phyloP scores from a whole-genome alignment of 495 filamentous ascomycete species.

The Xylaria flabelliformis region DNA sequence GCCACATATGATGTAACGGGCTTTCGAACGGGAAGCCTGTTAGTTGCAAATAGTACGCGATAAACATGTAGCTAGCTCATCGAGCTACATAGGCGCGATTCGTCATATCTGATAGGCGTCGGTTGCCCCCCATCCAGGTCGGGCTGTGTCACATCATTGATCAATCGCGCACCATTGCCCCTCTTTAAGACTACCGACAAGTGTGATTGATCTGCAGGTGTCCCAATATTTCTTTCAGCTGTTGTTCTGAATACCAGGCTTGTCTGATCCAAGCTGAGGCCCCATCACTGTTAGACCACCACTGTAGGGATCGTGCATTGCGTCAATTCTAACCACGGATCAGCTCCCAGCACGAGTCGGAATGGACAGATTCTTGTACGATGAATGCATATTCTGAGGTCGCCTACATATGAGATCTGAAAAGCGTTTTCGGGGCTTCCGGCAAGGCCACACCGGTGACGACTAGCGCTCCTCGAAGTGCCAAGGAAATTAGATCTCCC shows the following conservation, averaged over 20 bases:
- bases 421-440: not conserved
- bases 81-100: slow-evolving; percentile 5
- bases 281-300: not conserved
- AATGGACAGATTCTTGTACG: not conserved
- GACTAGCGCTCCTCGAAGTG: not conserved
- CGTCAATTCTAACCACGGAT: not conserved
- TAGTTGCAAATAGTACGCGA: slow-evolving; percentile 19
- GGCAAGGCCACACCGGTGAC: not conserved
- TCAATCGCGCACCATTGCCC: not conserved
- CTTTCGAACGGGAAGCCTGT: not conserved
- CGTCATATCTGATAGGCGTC: slow-evolving; percentile 3
- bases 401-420: slow-evolving; percentile 10
- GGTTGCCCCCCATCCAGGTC: not conserved
- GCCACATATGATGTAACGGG: not conserved
- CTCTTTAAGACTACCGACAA: not conserved
- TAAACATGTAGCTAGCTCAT: slow-evolving; percentile 13
- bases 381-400: slow-evolving; percentile 4
- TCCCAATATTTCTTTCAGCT: slow-evolving; percentile 16
- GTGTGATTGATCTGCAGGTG: slow-evolving; percentile 13
- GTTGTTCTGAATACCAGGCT: not conserved
- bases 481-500: slow-evolving; percentile 17
- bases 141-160: not conserved
- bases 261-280: slow-evolving; percentile 13
- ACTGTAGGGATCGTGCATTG: not conserved
- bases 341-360: not conserved